Evolutionary conservation across 306 rosid species (phyloP), one percentile per base, ranked within the genome.

Genomic region (Ormosia emarginata): DNA sequence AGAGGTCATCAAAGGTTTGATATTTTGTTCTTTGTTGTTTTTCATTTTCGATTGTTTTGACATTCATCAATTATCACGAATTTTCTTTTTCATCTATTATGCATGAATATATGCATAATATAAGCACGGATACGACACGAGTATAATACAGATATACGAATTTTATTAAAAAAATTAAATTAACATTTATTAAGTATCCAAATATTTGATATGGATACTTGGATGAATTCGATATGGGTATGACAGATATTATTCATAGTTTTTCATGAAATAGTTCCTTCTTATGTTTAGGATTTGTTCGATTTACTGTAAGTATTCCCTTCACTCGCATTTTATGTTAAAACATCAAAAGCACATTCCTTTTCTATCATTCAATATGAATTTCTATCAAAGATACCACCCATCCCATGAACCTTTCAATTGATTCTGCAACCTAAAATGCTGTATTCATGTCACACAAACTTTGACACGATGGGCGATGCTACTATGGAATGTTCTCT

Each of bases 1-100:
- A 71, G 88, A 88, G 59, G 96, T 95, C 66, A 77, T 46, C 76
- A 91, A 91, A 93, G 99, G 99, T 93, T 84, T 6, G 90, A 7
- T 17, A 9, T 8, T 30, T 18, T 50, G 0, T 43, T 47, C 4
- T 9, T 32, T 78, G 6, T 1, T 24, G 24, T 24, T 24, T 24
- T 24, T 24, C 30, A 0, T 17, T 41, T 75, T 56, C 58, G 15
- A 12, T 58, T 57, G 0, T 36, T 14, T 39, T 56, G 7, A n/a
- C 58, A 15, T 47, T 71, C 55, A 0, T 24, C 24, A 24, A 24
- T 24, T 24, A 24, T 24, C 24, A 24, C 0, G 24, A 24, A 24
- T 24, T 24, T 24, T 24, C 24, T 24, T 24, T 79, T 69, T n/a
- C 2, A 0, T 18, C n/a, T n/a, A n/a, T n/a, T n/a, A n/a, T n/a